phyloP scores from a whole-genome alignment of 176 grass and related monocot genomes.

The Pontederia paniculata region DNA sequence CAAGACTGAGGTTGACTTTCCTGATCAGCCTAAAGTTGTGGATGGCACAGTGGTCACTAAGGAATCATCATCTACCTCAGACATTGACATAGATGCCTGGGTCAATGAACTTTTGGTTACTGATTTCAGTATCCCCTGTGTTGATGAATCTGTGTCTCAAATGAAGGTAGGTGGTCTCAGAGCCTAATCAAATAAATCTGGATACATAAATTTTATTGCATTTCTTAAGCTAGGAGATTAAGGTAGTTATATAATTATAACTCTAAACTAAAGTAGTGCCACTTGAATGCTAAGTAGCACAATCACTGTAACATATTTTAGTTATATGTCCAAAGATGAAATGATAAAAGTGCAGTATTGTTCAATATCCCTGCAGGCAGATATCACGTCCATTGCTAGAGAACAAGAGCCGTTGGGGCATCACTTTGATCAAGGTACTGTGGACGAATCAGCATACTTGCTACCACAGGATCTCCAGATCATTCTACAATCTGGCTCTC shows the following conservation, averaged over 20 bases:
- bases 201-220: no score
- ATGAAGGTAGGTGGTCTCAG: slow-evolving; percentile 23
- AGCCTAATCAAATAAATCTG: no score
- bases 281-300: background rate
- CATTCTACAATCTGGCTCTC: slow-evolving; percentile 36
- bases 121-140: slow-evolving; percentile 17
- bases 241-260: no score
- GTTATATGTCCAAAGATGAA: background rate
- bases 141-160: slow-evolving; percentile 27
- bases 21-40: slow-evolving; percentile 23
- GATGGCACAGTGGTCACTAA: slow-evolving; percentile 17
- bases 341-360: background rate
- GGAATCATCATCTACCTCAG: slow-evolving; percentile 15
- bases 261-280: background rate
- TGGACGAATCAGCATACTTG: slow-evolving; percentile 35
- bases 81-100: slow-evolving; percentile 25
- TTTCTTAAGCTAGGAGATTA: no score
- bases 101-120: slow-evolving; percentile 36
- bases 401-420: slow-evolving; percentile 34
- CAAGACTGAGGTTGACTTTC: slow-evolving; percentile 2
- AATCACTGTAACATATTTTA: slow-evolving; percentile 2
- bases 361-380: slow-evolving; percentile 29
- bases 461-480: slow-evolving; percentile 32
- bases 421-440: slow-evolving; percentile 25
- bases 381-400: slow-evolving; percentile 10